Base-by-base conservation (phyloP, 345 rosid species). In the Geranium rotundifolium region DNA sequence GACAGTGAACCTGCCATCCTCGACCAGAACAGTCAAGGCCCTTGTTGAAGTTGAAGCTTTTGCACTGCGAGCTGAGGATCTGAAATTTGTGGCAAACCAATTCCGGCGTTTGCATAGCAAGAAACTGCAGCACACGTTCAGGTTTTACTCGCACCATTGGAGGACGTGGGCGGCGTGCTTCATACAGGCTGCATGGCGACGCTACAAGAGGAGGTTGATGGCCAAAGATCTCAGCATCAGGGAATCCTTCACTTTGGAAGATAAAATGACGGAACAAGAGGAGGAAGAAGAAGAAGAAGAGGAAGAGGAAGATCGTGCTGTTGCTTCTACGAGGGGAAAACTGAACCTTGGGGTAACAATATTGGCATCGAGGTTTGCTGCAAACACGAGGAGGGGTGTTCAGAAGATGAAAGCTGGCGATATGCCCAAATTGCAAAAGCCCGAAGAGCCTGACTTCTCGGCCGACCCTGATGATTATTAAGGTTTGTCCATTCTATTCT, bases 91-190 rank as follows among this genome's bases (percentile, higher is more conserved):
- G 23, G 98, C 95, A 0, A 92, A 89, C 64, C 97, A 91, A 63
- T 91, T 92, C 67, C 78, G 95, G 59, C 81, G 97, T 60, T 83
- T 92, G 56, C 98, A 89, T 55, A 92, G 97, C 81, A 92, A 92
- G 84, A 87, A 83, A 74, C 87, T 89, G 68, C 98, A 92, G 59
- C 98, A 89, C 68, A 87, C 97, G 0, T 87, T 92, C 69, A 79
- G 95, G 55, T 89, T 87, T 59, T 84, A 89, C 72, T 92, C 98
- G 58, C 81, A 89, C 69, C 98, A 92, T 63, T 89, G 98, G 98
- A 84, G 98, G 73, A 87, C 91, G 58, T 92, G 96, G 96, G 96
- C 86, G 17, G 89, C 93, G 37, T 89, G 96, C 73, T 92, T 89
- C 70, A 87, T 89, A 66, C 96, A 89, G 74, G 95, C 95, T 0